Base-by-base conservation (phyloP, 805 yeast species). In the Nakazawaea holstii region DNA sequence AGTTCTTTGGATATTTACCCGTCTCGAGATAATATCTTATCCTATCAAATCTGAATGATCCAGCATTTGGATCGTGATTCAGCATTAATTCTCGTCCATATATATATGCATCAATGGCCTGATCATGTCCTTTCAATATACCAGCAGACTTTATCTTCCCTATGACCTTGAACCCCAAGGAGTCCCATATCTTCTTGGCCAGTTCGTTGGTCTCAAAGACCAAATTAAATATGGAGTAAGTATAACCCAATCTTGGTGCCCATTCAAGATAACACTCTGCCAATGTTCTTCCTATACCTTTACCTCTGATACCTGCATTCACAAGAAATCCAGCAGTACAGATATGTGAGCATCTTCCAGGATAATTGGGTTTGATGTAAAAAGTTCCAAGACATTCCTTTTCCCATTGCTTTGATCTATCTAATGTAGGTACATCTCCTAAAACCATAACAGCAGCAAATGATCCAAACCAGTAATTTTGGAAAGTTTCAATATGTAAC, bases 271-370 rank as follows among this genome's bases (percentile, higher is more conserved):
- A 88, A 56, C 95, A 84, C 57, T 89, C 95, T 14, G 87, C 82
- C 52, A 94, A 64, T 0, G 94, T 85, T 47, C 84, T 72, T 5
- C 98, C 99, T 27, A 94, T 87, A 4, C 97, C 96, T 61, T 86
- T 87, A 26, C 92, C 90, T 57, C 99, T 71, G 55, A 88, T 88
- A 53, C 96, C 96, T 4, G 95, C 94, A 64, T 92, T 90, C 2
- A 92, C 98, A 32, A 92, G 68, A 56, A 92, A 86, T 17, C 84
- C 84, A 1, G 88, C 95, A 0, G 95, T 87, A 56, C 95, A 90
- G n/a, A 94, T 84, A 60, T 92, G 97, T 0, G 95, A 81, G 15
- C 94, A 84, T 39, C 98, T 71, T 1, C 98, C 98, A 0, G 97
- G 96, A 60, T 84, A 92, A 57, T 88, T 86, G 2, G 97, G 94